Evolutionary conservation across 768 basidiomycete genomes (phyloP), one percentile per base, ranked within the genome.

Genomic region (Hemileccinum rubropunctum): DNA sequence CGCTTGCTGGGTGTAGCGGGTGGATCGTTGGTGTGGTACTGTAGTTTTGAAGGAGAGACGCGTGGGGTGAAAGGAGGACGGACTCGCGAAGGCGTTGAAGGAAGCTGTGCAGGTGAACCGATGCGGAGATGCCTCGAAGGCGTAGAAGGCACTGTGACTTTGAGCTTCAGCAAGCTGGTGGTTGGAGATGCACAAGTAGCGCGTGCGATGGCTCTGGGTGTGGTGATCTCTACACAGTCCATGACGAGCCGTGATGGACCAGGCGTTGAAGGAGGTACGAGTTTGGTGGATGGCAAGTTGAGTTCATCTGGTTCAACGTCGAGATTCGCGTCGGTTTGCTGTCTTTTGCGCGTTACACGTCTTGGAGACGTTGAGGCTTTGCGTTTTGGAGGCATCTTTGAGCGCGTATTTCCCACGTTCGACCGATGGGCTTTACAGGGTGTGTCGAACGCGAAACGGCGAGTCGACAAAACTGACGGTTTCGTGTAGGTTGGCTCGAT

Each of bases 361-460:
- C 69, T 76, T 30, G 65, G 48, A 32, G 69, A 62, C 6, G 67
- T 51, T 7, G 68, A 41, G 11, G 59, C 62, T 57, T 80, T 81
- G 61, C 78, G 76, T 66, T 79, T 81, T 33, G 70, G 65, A 38
- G 54, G 51, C 56, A 58, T 66, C 21, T 12, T 53, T 48, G 21
- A 11, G 15, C 61, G 71, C 49, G 66, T 63, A 35, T 20, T 44
- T 41, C 50, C 45, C 56, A 52, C 54, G 51, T 34, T 15, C 15
- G n/a, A n/a, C 23, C 23, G 11, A 82, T 84, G 83, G 83, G 83
- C 35, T 81, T 84, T 37, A 85, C 83, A 45, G 83, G 82, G 83
- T 81, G 60, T 27, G 66, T 62, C 34, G 18, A 13, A 6, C 40
- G 3, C 6, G 23, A 23, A 15, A 21, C 37, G 3, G 23, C 23